A percentile compares a stretch with the other conserved stretches of the same genome.
phyloP scores from a whole-genome alignment of 75 land plant species.

The Pinus taeda region DNA sequence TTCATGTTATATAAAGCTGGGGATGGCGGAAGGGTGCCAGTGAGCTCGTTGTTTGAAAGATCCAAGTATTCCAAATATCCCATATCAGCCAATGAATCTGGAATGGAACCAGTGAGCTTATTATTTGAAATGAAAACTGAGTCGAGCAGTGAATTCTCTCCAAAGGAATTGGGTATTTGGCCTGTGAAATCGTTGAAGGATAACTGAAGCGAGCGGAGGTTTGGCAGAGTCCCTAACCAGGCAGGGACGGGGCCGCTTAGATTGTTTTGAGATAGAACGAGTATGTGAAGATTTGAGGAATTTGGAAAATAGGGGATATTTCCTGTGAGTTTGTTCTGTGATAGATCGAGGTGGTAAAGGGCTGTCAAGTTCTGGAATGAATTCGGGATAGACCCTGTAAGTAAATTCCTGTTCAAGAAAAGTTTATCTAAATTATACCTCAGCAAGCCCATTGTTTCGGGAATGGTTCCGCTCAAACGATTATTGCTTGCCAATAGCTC shows the following conservation, averaged over 20 bases:
- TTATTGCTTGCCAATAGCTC: neutral
- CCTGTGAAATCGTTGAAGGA: slow-evolving; percentile 13
- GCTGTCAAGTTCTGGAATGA: slow-evolving; percentile 24
- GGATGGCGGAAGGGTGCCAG: slow-evolving; percentile 10
- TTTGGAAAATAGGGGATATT: slow-evolving; percentile 21
- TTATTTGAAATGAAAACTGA: slow-evolving; percentile 11
- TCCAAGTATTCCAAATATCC: slow-evolving; percentile 15
- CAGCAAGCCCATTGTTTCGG: slow-evolving; percentile 13
- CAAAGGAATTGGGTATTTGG: neutral
- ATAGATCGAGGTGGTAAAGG: slow-evolving; percentile 35
- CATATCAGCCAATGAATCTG: slow-evolving; percentile 3
- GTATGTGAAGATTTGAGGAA: slow-evolving; percentile 17
- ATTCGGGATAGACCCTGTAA: slow-evolving; percentile 30
- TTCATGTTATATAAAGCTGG: neutral
- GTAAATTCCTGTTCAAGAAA: slow-evolving; percentile 24
- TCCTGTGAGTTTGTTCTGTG: slow-evolving; percentile 33
- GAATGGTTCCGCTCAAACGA: slow-evolving; percentile 4
- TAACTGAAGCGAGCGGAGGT: neutral
- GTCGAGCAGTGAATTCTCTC: neutral
- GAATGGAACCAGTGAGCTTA: slow-evolving; percentile 18
- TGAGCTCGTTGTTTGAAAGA: slow-evolving; percentile 16
- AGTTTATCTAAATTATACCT: slow-evolving; percentile 12
- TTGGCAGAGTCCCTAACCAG: slow-evolving; percentile 3
- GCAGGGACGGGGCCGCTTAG: slow-evolving; percentile 16
- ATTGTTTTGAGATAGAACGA: slow-evolving; percentile 18